phyloP scores from a whole-genome alignment of 2,329 filamentous ascomycete genomes.

The Podosphaera fusca region DNA sequence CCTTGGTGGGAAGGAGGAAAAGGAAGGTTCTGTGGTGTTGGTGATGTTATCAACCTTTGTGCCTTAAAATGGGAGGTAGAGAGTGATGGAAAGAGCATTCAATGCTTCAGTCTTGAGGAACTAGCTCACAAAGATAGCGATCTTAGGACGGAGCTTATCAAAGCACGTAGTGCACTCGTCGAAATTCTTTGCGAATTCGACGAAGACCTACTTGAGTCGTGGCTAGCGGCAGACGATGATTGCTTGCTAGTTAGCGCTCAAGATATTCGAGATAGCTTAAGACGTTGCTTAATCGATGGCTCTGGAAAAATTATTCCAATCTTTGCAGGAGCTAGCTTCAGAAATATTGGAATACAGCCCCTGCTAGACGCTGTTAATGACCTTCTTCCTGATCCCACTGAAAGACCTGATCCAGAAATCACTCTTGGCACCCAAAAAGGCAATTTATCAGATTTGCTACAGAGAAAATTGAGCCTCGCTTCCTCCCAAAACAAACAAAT shows the following conservation, averaged over 20 bases:
- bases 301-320: conserved; percentile 60
- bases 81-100: conserved; percentile 38
- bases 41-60: conserved; percentile 56
- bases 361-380: conserved; percentile 74
- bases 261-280: conserved; percentile 49
- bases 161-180: conserved; percentile 53
- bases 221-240: conserved; percentile 55
- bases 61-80: conserved; percentile 52
- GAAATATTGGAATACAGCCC: conserved; percentile 83
- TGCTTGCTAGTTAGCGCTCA: conserved; percentile 39
- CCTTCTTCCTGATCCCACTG: conserved; percentile 60
- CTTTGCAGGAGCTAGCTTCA: conserved; percentile 79
- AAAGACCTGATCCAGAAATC: conserved; percentile 60
- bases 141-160: conserved; percentile 43
- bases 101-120: conserved; percentile 30
- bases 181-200: conserved; percentile 78
- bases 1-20: conserved; percentile 68
- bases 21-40: conserved; percentile 59
- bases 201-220: conserved; percentile 63
- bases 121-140: conserved; percentile 24
- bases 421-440: conserved; percentile 35
- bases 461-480: conserved; percentile 21
- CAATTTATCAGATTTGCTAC: conserved; percentile 26
- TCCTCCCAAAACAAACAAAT: conserved; percentile 14
- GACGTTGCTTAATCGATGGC: conserved; percentile 43